Conservation (phyloP, 2,329 filamentous ascomycete genomes). For the Gnomoniopsis smithogilvyi region DNA sequence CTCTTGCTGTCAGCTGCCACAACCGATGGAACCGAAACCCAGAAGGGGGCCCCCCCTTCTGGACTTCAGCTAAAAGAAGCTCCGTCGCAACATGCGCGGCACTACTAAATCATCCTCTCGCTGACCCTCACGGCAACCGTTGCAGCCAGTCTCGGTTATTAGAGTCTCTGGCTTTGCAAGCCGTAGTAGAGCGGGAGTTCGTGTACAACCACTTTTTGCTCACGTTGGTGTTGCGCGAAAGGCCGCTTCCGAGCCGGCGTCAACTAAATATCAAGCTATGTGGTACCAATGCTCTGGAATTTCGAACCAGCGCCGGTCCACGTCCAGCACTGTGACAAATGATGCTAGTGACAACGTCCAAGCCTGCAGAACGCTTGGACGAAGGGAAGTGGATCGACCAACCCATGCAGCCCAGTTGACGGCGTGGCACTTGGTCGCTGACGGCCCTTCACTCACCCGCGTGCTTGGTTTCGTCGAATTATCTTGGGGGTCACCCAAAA, state of each 20-base stretch:
- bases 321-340: background rate
- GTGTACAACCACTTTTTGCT: conserved; percentile 10
- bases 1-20: background rate
- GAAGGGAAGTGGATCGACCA: background rate
- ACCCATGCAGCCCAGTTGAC: background rate
- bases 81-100: background rate
- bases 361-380: conserved; percentile 5
- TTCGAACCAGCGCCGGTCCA: background rate
- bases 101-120: background rate
- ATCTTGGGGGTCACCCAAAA: too few species aligned
- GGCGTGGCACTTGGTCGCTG: background rate
- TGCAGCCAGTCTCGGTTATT: too few species aligned
- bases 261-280: background rate
- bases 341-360: conserved; percentile 9
- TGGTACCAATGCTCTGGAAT: background rate
- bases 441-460: background rate
- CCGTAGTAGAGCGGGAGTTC: too few species aligned
- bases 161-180: too few species aligned
- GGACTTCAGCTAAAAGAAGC: background rate
- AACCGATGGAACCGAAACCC: background rate
- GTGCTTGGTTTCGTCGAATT: too few species aligned
- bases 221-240: background rate
- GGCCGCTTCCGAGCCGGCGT: conserved; percentile 5
- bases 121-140: background rate
- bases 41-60: background rate